Evolutionary conservation across 345 rosid species (phyloP).

Genomic region (Arabidopsis thaliana): DNA sequence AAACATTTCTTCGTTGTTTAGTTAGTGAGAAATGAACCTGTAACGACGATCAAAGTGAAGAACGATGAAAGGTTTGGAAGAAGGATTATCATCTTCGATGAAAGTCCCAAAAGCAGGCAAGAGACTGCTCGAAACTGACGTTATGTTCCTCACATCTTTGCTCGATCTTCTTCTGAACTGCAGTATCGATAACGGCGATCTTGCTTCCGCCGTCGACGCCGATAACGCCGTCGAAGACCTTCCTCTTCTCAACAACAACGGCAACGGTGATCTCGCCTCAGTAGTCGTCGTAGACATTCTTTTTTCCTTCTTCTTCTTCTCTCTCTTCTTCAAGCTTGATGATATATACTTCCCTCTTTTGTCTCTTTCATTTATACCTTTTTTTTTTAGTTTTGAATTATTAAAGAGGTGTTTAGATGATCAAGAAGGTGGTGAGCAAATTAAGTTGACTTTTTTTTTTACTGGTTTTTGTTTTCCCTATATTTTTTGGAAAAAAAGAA

Average conservation of each 20-base stretch:
- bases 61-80: slow-evolving; percentile 57
- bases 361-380: slow-evolving; percentile 30
- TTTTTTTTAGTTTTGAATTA: background rate
- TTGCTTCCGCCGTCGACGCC: slow-evolving; percentile 39
- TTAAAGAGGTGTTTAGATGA: background rate
- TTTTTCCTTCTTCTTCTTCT: slow-evolving; percentile 39
- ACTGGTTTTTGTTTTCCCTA: background rate
- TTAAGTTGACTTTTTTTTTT: slow-evolving; percentile 27
- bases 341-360: background rate
- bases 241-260: slow-evolving; percentile 57
- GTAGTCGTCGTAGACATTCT: slow-evolving; percentile 45
- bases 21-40: slow-evolving; percentile 49
- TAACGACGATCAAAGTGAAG: slow-evolving; percentile 91
- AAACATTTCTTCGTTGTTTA: no score
- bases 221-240: slow-evolving; percentile 35
- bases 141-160: slow-evolving; percentile 59
- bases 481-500: background rate
- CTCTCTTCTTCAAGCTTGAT: slow-evolving; percentile 13
- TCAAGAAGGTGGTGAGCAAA: slow-evolving; percentile 9
- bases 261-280: slow-evolving; percentile 53
- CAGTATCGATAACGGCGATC: slow-evolving; percentile 54
- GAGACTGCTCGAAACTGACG: slow-evolving; percentile 80
- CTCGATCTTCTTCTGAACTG: slow-evolving; percentile 63
- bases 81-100: slow-evolving; percentile 55
- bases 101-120: slow-evolving; percentile 89